Percentiles rank a stretch among this genome's conserved stretches.
Conservation (phyloP, 768 basidiomycete genomes). For the Podaxis sp. region DNA sequence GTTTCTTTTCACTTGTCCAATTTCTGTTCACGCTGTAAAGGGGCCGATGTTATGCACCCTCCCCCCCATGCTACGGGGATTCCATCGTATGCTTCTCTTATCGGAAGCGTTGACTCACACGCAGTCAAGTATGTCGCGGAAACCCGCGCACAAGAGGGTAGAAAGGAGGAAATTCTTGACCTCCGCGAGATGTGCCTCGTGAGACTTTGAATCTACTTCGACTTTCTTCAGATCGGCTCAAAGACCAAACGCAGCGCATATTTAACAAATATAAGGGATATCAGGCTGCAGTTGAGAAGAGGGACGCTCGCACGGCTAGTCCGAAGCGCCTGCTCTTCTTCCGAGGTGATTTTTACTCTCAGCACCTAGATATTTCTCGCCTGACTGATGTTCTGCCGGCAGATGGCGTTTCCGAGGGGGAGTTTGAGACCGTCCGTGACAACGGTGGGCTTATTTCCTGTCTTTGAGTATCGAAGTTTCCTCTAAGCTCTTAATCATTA, state of each 20-base stretch:
- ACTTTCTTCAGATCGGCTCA: neutral
- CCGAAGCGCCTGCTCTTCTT: conserved; percentile 78
- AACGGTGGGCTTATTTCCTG: conserved; percentile 20
- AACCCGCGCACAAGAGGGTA: conserved; percentile 64
- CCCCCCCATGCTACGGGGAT: conserved; percentile 76
- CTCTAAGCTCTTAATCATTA: conserved; percentile 2
- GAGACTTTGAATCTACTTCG: conserved; percentile 7
- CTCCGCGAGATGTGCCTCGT: conserved; percentile 66
- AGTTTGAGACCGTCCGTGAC: conserved; percentile 49
- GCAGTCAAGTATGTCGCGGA: conserved; percentile 71
- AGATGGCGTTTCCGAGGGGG: conserved; percentile 59
- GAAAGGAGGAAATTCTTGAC: conserved; percentile 78
- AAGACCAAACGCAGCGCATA: conserved; percentile 43
- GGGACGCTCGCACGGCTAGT: conserved; percentile 34
- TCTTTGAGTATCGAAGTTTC: conserved; percentile 16
- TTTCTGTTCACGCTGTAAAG: conserved; percentile 28
- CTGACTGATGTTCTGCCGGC: conserved; percentile 20
- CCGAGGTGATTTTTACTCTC: conserved; percentile 44
- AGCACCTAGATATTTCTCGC: neutral
- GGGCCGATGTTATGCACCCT: conserved; percentile 84
- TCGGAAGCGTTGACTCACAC: conserved; percentile 76
- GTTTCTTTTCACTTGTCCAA: neutral
- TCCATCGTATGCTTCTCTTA: conserved; percentile 80
- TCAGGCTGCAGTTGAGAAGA: conserved; percentile 53
- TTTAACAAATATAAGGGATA: conserved; percentile 60